Evolutionary conservation across 129 eudicot genomes (phyloP).

Genomic region (Artemisia argyi): DNA sequence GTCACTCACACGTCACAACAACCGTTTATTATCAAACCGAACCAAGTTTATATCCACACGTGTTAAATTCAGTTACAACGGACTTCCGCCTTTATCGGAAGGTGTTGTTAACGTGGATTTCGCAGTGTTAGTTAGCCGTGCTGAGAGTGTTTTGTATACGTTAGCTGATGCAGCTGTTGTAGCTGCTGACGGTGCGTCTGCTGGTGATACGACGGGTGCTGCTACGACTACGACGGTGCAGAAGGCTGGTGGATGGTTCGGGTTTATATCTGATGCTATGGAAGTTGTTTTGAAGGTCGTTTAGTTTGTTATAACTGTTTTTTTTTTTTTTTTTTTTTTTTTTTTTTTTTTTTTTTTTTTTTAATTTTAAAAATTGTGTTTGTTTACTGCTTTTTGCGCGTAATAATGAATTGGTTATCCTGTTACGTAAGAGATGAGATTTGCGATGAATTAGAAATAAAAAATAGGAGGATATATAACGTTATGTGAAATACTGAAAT

Average conservation of each 20-base stretch:
- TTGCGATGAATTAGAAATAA: no score
- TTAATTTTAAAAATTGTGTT: no score
- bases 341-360: no score
- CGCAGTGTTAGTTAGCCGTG: constrained; percentile 46
- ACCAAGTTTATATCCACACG: constrained; percentile 44
- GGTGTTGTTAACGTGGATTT: constrained; percentile 44
- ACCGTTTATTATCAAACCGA: constrained; percentile 38
- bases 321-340: no score
- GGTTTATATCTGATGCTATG: constrained; percentile 94
- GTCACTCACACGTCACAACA: constrained; percentile 43
- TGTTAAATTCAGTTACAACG: constrained; percentile 66
- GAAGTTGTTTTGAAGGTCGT: constrained; percentile 93
- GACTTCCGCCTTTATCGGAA: constrained; percentile 52
- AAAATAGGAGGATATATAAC: no score
- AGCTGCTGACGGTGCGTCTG: constrained; percentile 47
- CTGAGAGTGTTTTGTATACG: constrained; percentile 80
- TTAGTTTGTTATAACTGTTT: not conserved
- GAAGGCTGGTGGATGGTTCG: constrained; percentile 94
- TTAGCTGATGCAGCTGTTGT: constrained; percentile 97
- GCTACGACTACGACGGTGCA: constrained; percentile 51
- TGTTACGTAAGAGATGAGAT: no score
- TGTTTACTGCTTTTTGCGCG: no score
- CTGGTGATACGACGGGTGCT: constrained; percentile 30
- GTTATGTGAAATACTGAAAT: no score
- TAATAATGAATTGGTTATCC: not conserved